Evolutionary conservation across 2,329 filamentous ascomycete species (phyloP), one percentile per base, ranked within the genome.

Genomic region (Piedraia hortae): DNA sequence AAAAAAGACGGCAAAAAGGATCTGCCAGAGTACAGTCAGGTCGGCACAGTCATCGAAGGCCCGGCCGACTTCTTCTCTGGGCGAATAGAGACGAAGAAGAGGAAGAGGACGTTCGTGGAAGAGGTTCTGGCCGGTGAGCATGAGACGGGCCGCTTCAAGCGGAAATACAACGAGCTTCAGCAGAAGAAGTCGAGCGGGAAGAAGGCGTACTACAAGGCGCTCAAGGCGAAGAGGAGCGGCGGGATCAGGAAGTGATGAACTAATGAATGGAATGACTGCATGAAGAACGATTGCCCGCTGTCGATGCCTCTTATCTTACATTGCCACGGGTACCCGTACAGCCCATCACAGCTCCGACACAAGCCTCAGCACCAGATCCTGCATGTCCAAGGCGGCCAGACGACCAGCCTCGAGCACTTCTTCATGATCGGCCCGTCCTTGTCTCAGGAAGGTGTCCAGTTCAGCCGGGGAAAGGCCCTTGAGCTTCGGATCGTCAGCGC

Each of bases 161-260:
- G 56, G 38, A 91, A 89, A 47, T 93, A 90, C 46, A 57, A 62
- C 25, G 68, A 82, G 26, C 75, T 93, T 21, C 78, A 91, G 42
- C 56, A 56, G 22, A 58, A 59, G 29, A 93, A 89, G 48, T 62
- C 59, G 12, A 89, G 74, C 35, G 85, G 85, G 23, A 88, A 77
- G 52, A 91, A 82, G 48, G 66, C 61, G 1, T 71, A 74, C 37
- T 93, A 91, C 54, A 82, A 82, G 41, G 69, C 67, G 25, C 45
- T 90, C 32, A 62, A 72, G 39, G 53, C 53, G 21, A 58, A 62
- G 43, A 50, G 62, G 29, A 51, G 38, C 23, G 36, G 35, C 24
- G 32, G 35, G 12, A 28, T 38, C 30, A 43, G 41, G 36, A 44
- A 44, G 28, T 34, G 35, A 14, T 25, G 26, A 14, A n/a, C n/a